Conservation (phyloP, 768 basidiomycete species). For the Mycena haematopus region DNA sequence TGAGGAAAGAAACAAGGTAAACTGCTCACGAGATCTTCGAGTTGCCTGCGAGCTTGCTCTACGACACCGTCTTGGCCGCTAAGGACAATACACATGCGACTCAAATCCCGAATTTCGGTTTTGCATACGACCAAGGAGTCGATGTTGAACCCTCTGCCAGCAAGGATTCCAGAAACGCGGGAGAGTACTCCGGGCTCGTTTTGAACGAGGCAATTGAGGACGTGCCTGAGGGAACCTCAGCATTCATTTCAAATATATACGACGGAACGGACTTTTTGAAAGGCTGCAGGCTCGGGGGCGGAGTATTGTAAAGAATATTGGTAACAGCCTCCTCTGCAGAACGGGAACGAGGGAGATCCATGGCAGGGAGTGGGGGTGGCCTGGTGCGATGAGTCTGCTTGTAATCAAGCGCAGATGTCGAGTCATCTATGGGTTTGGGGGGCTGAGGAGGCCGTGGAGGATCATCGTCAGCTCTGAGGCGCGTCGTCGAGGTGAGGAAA, state of each 20-base stretch:
- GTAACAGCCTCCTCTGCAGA: constrained; percentile 96
- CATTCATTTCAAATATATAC: background rate
- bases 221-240: constrained; percentile 64
- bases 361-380: constrained; percentile 86
- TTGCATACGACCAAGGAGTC: constrained; percentile 98
- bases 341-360: constrained; percentile 82
- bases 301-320: constrained; percentile 96
- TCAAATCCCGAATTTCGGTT: constrained; percentile 95
- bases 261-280: constrained; percentile 79
- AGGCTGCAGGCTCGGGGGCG: constrained; percentile 88
- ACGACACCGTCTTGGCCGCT: constrained; percentile 97
- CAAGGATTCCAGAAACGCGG: constrained; percentile 95
- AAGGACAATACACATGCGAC: constrained; percentile 97
- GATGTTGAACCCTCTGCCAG: constrained; percentile 97
- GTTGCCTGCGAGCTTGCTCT: constrained; percentile 93
- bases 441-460: constrained; percentile 62
- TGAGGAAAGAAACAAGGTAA: background rate
- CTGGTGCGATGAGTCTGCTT: constrained; percentile 72
- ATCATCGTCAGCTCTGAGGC: constrained; percentile 38
- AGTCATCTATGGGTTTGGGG: constrained; percentile 86
- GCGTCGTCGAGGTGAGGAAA: constrained; percentile 45
- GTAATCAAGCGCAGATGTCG: constrained; percentile 94
- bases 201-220: constrained; percentile 97
- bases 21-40: constrained; percentile 89
- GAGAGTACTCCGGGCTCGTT: constrained; percentile 99